phyloP scores from a whole-genome alignment of 257 asterid species.

The Prunella vulgaris region DNA sequence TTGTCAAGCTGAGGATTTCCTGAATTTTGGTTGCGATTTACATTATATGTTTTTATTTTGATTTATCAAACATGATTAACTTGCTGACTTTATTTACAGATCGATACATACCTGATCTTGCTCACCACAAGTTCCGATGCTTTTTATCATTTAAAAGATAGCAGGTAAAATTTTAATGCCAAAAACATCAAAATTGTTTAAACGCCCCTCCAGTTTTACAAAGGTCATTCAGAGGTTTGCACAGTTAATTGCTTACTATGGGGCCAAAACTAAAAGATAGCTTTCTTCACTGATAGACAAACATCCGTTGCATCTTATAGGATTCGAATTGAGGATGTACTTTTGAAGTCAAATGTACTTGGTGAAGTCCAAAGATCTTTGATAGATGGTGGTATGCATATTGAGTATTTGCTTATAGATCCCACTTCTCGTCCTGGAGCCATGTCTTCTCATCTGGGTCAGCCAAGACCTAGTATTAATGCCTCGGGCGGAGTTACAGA shows the following conservation, averaged over 20 bases:
- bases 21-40: constrained; percentile 4
- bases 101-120: constrained; percentile 76
- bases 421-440: constrained; percentile 53
- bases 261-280: constrained; percentile 17
- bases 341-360: constrained; percentile 78
- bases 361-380: constrained; percentile 87
- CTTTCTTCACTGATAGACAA: constrained; percentile 18
- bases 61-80: constrained; percentile 14
- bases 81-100: constrained; percentile 43
- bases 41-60: not conserved
- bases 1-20: not conserved
- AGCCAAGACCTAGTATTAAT: constrained; percentile 43
- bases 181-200: constrained; percentile 7
- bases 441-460: constrained; percentile 53
- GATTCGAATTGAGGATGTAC: constrained; percentile 76
- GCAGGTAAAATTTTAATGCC: constrained; percentile 58
- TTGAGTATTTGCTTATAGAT: constrained; percentile 65
- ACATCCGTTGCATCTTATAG: constrained; percentile 36
- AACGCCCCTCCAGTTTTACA: constrained; percentile 10
- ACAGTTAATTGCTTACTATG: not conserved
- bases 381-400: constrained; percentile 82
- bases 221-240: not conserved
- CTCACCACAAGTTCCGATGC: constrained; percentile 88
- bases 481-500: constrained; percentile 44
- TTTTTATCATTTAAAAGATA: constrained; percentile 80